Conservation (phyloP, 2,329 filamentous ascomycete genomes). For the Lachnellula arida region DNA sequence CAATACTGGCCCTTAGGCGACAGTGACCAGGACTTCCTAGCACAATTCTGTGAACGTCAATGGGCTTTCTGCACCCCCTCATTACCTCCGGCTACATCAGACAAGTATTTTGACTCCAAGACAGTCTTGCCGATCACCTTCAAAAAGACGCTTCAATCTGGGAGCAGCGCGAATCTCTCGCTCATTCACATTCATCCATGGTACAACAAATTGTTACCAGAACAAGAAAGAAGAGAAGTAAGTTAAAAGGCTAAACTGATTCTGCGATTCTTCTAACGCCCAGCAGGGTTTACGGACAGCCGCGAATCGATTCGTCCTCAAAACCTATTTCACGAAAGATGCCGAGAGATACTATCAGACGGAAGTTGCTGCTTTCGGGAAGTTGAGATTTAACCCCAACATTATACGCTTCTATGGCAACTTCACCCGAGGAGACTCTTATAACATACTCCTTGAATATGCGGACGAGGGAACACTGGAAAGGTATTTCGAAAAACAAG, state of each 20-base stretch:
- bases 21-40: conserved; percentile 18
- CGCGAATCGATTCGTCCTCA: conserved; percentile 26
- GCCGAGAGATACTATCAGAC: conserved; percentile 21
- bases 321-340: conserved; percentile 23
- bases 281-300: not conserved
- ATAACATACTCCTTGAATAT: conserved; percentile 34
- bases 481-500: conserved; percentile 26
- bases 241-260: not conserved
- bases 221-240: not conserved
- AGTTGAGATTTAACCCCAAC: conserved; percentile 7
- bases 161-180: conserved; percentile 17
- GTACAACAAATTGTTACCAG: conserved; percentile 21
- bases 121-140: conserved; percentile 27
- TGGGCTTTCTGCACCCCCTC: conserved; percentile 25
- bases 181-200: conserved; percentile 24
- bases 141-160: conserved; percentile 14
- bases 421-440: conserved; percentile 25
- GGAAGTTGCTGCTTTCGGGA: conserved; percentile 25
- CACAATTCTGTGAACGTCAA: conserved; percentile 27
- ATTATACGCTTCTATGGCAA: conserved; percentile 29
- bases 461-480: conserved; percentile 33
- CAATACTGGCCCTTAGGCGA: conserved; percentile 13
- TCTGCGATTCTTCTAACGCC: not conserved
- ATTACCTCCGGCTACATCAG: conserved; percentile 15
- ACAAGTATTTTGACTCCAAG: conserved; percentile 19